Base-by-base conservation (phyloP, 2,329 filamentous ascomycete genomes). In the Pestalotiopsis sp. region DNA sequence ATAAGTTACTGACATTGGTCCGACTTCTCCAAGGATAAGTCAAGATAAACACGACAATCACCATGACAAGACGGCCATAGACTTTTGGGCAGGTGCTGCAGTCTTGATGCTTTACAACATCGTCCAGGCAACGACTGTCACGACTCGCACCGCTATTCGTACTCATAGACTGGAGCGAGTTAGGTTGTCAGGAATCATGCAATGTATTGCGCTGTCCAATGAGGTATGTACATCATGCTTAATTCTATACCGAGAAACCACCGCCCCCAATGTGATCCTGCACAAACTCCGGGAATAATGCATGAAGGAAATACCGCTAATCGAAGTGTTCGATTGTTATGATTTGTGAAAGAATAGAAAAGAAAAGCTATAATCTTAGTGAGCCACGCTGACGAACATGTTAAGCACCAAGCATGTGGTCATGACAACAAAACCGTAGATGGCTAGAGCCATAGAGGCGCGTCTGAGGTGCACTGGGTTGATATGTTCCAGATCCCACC, bases 361-460 rank as follows among this genome's bases (percentile, higher is more conserved):
- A 14, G 23, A 59, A 23, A 27, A 20, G 13, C 63, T 27, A 20
- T 2, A n/a, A 9, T n/a, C 25, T 57, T 63, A 93, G 81, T 92
- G 89, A 68, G 86, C 85, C 67, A 86, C 87, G 64, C 89, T 85
- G 74, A 96, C 94, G 75, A 97, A 92, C 14, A 92, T 90, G 78
- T 98, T 98, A 77, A 94, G 94, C 58, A 89, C 83, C 74, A 99
- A 82, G 78, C 95, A 98, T 62, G 95, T 91, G 36, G 93, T 82
- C 96, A 99, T 98, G 66, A 99, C 94, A 63, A 92, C 82, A 9
- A 93, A 73, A 23, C 96, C 96, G 77, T 99, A 99, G 9, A 94
- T 84, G 7, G 93, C 91, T 69, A 99, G 83, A 0, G 84, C 91
- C 61, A 98, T 83, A 66, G 94, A 91, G 71, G 93, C 80, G 75